Evolutionary conservation across 1,284 basidiomycete genomes (phyloP).

Genomic region (Pseudozyma flocculosa): DNA sequence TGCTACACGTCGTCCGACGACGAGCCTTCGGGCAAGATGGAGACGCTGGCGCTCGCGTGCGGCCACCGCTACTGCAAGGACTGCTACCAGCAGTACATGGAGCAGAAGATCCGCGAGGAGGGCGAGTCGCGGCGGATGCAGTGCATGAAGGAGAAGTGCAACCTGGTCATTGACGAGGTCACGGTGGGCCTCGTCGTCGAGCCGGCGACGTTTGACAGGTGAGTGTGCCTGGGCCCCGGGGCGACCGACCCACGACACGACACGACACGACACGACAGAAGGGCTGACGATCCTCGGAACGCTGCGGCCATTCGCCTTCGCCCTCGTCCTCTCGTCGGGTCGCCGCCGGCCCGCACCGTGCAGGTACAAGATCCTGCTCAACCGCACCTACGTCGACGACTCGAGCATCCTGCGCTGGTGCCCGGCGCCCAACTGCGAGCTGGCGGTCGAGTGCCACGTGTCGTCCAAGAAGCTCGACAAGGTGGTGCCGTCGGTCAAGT

Average conservation of each 20-base stretch:
- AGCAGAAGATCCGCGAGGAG: slow-evolving; percentile 84
- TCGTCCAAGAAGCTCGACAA: slow-evolving; percentile 65
- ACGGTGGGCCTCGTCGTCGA: slow-evolving; percentile 45
- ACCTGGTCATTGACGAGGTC: slow-evolving; percentile 66
- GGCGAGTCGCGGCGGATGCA: slow-evolving; percentile 78
- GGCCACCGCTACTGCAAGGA: slow-evolving; percentile 59
- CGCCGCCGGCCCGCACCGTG: no score
- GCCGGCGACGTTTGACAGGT: slow-evolving; percentile 57
- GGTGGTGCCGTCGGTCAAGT: slow-evolving; percentile 85
- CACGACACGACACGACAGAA: no score
- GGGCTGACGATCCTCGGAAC: no score
- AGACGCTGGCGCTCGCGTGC: slow-evolving; percentile 51
- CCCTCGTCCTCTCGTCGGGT: no score
- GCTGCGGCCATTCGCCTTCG: no score
- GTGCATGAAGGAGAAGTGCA: slow-evolving; percentile 91
- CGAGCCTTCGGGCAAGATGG: slow-evolving; percentile 30
- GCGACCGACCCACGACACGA: no score
- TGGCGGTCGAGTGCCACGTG: slow-evolving; percentile 84
- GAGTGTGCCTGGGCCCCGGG: no score
- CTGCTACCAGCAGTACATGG: slow-evolving; percentile 84
- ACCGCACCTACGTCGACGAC: slow-evolving; percentile 86
- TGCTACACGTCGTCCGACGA: slow-evolving; percentile 51
- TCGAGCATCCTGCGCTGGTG: slow-evolving; percentile 86
- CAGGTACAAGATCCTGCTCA: slow-evolving; percentile 82
- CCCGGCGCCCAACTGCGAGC: slow-evolving; percentile 68